Evolutionary conservation across 2,329 filamentous ascomycete species (phyloP), one percentile per base, ranked within the genome.

Genomic region (Pseudogymnoascus sp.): DNA sequence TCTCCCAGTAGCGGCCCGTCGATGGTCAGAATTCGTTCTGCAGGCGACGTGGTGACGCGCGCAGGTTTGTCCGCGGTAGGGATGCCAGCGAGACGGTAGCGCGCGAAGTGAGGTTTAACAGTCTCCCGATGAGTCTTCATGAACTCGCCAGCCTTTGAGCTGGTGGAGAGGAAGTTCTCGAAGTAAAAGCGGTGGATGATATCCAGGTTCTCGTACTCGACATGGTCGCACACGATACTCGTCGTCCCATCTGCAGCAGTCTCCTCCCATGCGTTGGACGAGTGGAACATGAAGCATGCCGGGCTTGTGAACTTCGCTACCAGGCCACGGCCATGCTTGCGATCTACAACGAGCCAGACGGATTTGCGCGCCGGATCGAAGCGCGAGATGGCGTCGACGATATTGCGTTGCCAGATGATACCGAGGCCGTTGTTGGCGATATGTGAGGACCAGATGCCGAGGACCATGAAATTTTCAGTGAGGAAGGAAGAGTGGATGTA

Each of bases 401-500:
- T 73, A 70, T 91, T 93, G 7, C 84, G 77, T 39, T 87, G 77
- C 80, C 84, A 89, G 0, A 87, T 72, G 8, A 92, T 79, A 13
- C 80, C 81, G 1, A 87, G 65, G 0, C 90, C 90, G 8, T 76
- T 77, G 68, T 77, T 79, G 1, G 77, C 80, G 43, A 86, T 80
- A 67, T 88, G 85, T 0, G 87, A 81, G 14, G 85, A 85, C 69
- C 89, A 92, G 1, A 95, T 77, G 71, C 89, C 92, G 4, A 96
- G 77, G 0, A 95, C 77, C 1, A 93, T 84, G 70, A 88, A 89
- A 69, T 86, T 84, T 14, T 84, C 77, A 0, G 90, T 89, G 25
- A 96, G 75, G 70, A 92, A 91, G 69, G 93, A 82, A 7, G 90
- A 93, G 76, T 96, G 92, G n/a, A 96, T 84, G 70, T 95, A 96